Evolutionary conservation across 768 basidiomycete species (phyloP), one percentile per base, ranked within the genome.

Genomic region (Pseudohyphozyma bogoriensis): DNA sequence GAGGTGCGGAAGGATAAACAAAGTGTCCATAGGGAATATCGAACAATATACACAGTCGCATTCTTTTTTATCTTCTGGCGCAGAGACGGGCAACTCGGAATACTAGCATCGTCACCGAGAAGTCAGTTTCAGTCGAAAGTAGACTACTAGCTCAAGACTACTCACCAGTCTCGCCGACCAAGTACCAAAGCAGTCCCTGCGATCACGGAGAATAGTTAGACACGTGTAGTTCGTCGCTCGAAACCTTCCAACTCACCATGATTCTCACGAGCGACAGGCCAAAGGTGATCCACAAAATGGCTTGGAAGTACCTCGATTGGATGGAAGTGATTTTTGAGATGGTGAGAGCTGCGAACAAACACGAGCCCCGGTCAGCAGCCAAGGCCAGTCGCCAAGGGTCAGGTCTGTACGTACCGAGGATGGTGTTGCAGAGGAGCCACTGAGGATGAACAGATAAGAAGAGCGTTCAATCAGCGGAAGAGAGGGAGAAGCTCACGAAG

Each of bases 351-450:
- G 33, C 59, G 46, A 56, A 36, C 12, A 47, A 26, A 16, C n/a
- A n/a, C n/a, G n/a, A n/a, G n/a, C n/a, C n/a, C n/a, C n/a, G n/a
- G n/a, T n/a, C 20, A 16, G n/a, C 16, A 18, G 31, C 3, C 11
- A 22, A 7, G 20, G n/a, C 35, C 35, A 50, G 26, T 24, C 29
- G 37, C 11, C 37, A 10, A 20, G 20, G 37, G 20, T 11, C 11
- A 39, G 20, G 20, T 10, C 37, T 22, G 29, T 39, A 35, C 59
- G 39, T 20, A 51, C 54, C 51, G 16, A 55, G 54, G 24, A 60
- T 24, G 37, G 85, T 86, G 68, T 89, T 89, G 15, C 73, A 65
- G 51, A 86, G 74, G 82, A 89, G 85, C 89, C 89, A 89, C 31
- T 37, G 10, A n/a, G n/a, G 50, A 15, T 16, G 44, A 59, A 31